These are phyloP conservation scores for Malus orientalis DNA, from an alignment of 306 rosid genomes.

Conservation along the genomic window DNA sequence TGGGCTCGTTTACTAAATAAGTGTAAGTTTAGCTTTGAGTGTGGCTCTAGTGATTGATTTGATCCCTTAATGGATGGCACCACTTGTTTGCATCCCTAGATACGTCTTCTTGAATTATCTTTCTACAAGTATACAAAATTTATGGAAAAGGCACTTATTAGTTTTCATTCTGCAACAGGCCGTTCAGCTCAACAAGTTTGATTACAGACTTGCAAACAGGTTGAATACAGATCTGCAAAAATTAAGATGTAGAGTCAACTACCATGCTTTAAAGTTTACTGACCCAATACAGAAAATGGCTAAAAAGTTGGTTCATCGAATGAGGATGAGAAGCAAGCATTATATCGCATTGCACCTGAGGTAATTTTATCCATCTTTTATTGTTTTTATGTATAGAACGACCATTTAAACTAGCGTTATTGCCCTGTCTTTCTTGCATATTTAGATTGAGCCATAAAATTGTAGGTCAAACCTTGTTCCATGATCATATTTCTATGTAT, in stretches of 20 bases:
- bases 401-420: slow-evolving; percentile 1
- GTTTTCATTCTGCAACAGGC: slow-evolving; percentile 57
- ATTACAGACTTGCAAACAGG: slow-evolving; percentile 95
- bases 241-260: slow-evolving; percentile 92
- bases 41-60: neutral
- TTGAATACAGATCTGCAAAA: slow-evolving; percentile 82
- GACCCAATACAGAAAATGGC: slow-evolving; percentile 67
- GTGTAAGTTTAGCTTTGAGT: neutral
- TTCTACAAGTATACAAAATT: slow-evolving; percentile 13
- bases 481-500: neutral
- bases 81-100: neutral
- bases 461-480: neutral
- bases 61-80: neutral
- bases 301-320: slow-evolving; percentile 56
- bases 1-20: neutral
- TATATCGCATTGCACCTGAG: slow-evolving; percentile 88
- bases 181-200: slow-evolving; percentile 88
- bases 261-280: slow-evolving; percentile 87
- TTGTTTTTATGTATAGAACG: slow-evolving; percentile 5
- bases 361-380: slow-evolving; percentile 31
- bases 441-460: neutral
- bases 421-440: slow-evolving; percentile 5
- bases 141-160: slow-evolving; percentile 18
- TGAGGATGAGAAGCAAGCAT: slow-evolving; percentile 80
- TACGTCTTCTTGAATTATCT: neutral